phyloP scores from a whole-genome alignment of 2,329 filamentous ascomycete species.

The Periglandula ipomoeae region DNA sequence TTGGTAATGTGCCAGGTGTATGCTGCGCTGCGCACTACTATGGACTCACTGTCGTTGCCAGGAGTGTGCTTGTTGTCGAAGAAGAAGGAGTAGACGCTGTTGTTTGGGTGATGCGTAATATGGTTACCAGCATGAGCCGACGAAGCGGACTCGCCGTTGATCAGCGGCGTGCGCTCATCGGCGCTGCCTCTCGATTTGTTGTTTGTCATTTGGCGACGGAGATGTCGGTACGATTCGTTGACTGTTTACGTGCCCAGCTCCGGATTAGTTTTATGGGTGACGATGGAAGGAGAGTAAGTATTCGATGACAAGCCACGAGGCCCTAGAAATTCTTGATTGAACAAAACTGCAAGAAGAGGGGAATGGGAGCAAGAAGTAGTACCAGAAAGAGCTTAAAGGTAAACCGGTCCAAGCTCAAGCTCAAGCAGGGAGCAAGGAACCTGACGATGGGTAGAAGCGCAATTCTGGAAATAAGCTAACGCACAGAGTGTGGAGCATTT shows the following conservation, averaged over 20 bases:
- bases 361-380: neutral
- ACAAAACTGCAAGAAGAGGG: neutral
- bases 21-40: slow-evolving; percentile 35
- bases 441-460: neutral
- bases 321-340: neutral
- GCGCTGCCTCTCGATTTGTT: slow-evolving; percentile 17
- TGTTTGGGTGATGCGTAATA: slow-evolving; percentile 14
- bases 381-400: neutral
- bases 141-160: slow-evolving; percentile 26
- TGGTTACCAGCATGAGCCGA: slow-evolving; percentile 12
- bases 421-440: neutral
- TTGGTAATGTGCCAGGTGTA: slow-evolving; percentile 47
- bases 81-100: slow-evolving; percentile 31
- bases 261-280: neutral
- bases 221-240: slow-evolving; percentile 7
- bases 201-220: slow-evolving; percentile 23
- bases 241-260: neutral
- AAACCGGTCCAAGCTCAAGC: neutral
- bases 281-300: no score
- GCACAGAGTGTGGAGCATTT: neutral
- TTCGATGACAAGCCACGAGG: neutral
- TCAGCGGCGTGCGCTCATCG: slow-evolving; percentile 33
- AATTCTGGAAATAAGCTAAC: neutral
- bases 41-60: slow-evolving; percentile 39
- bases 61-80: slow-evolving; percentile 41